Percentiles rank a stretch among this genome's conserved stretches.
Evolutionary conservation across 208 protist species (phyloP).

Genomic region (Phytomonas francai): DNA sequence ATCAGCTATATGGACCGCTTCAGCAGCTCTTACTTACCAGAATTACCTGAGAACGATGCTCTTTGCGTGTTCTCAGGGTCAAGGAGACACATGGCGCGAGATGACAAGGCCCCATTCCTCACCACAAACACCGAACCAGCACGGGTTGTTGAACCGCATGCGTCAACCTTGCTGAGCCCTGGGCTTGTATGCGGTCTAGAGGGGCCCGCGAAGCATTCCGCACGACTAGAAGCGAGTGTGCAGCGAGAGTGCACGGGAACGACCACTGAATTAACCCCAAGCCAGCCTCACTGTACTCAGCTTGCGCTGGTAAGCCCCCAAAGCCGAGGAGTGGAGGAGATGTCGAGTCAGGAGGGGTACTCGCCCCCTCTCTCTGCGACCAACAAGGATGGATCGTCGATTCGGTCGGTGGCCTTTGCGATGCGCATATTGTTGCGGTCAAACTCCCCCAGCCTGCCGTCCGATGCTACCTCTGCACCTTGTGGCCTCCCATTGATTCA

Average conservation of each 20-base stretch:
- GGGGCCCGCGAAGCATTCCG: background rate
- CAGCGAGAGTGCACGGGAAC: background rate
- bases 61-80: background rate
- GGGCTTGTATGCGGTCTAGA: background rate
- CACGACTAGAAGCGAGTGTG: background rate
- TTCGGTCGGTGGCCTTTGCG: background rate
- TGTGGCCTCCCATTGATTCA: background rate
- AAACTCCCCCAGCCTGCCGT: background rate
- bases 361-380: background rate
- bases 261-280: background rate
- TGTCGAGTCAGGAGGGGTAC: background rate
- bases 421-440: background rate
- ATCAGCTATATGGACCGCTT: constrained; percentile 43
- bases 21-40: constrained; percentile 40
- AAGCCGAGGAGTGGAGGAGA: background rate
- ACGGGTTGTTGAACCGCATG: background rate
- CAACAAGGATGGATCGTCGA: background rate
- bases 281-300: background rate
- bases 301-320: background rate
- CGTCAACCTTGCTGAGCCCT: background rate
- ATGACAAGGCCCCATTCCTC: background rate
- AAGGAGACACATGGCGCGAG: background rate
- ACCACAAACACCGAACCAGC: background rate
- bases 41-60: background rate
- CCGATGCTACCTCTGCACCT: background rate